Evolutionary conservation across 768 basidiomycete species (phyloP), one percentile per base, ranked within the genome.

Genomic region (Russula abietina): DNA sequence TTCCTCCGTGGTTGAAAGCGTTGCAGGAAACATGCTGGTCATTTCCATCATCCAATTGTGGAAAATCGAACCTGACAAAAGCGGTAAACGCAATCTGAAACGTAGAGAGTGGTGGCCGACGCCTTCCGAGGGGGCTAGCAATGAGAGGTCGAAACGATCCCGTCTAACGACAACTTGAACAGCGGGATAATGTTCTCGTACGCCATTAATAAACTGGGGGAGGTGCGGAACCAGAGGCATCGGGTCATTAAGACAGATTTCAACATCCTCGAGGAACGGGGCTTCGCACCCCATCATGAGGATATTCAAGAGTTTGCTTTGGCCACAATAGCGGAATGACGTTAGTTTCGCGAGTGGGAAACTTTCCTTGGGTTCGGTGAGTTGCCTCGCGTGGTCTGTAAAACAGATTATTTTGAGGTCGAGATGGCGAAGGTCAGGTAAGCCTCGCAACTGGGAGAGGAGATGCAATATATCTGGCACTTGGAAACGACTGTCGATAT

Each of bases 181-280:
- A 2, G 19, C 11, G 8, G 2, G 17, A 38, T 24, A 41, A 2
- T n/a, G 39, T 36, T 2, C 19, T 5, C 6, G 24, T 12, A 51
- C 11, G 4, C 45, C 50, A 36, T 32, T 1, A 8, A 57, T 43
- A 30, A 62, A 57, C 41, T 38, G 28, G 24, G 30, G 2, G 41
- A 62, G 24, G 14, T 57, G 41, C 2, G 26, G 24, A 19, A 52
- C 5, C 5, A 41, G 5, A 24, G 8, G 10, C 2, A 4, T 24
- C 30, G 0, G 2, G 14, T 30, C 36, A 11, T 2, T 0, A 1
- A 19, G 2, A 2, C 6, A 1, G 11, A 41, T 16, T 16, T 53
- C 3, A 22, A 56, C 6, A 14, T 28, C 36, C 26, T 49, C 36
- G 12, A 61, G 36, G 33, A 36, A 61, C 4, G 60, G 54, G 12